Evolutionary conservation across 176 grass and related monocot species (phyloP), one percentile per base, ranked within the genome.

Genomic region (Aegilops speltoides): DNA sequence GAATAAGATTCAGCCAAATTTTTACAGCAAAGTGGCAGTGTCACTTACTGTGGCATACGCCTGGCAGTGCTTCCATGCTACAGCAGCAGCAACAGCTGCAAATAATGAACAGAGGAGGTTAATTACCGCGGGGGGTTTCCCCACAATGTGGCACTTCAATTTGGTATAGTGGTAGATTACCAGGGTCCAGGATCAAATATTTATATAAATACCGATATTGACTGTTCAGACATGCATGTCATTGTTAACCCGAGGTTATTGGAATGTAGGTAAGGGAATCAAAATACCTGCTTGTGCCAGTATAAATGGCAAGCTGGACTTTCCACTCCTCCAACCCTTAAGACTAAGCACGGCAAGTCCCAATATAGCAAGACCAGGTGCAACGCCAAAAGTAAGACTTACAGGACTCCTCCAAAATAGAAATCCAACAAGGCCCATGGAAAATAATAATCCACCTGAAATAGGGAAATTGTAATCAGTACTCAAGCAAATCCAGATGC

Each of bases 251-350:
- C n/a, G 73, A 76, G 82, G 34, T 24, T 60, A 46, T 5, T 25
- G 79, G 26, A 8, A 85, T 40, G 62, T 22, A 73, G 24, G 23
- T 69, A 61, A 83, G 37, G 54, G 64, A 68, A 67, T 62, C 33
- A 38, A 88, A 37, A 37, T 91, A 98, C 96, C 93, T 94, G 88
- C 84, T 98, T 98, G 96, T 8, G 89, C 96, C 79, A 98, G 64
- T 86, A 96, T 91, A 70, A 92, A 98, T 3, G 91, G 96, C 73
- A 95, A 79, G 78, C 96, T 94, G 62, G 96, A 95, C 68, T 88
- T 84, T 63, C 96, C 91, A 77, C 88, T 90, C 78, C 91, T 95
- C 93, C 96, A 98, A 37, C 94, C 96, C 50, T 91, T 98, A 43
- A 98, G 92, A 80, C 96, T 96, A 80, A 92, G 82, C 74, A 92